These are phyloP conservation scores for Canna indica DNA, from an alignment of 176 grass and related monocot species.

Conservation along the genomic window DNA sequence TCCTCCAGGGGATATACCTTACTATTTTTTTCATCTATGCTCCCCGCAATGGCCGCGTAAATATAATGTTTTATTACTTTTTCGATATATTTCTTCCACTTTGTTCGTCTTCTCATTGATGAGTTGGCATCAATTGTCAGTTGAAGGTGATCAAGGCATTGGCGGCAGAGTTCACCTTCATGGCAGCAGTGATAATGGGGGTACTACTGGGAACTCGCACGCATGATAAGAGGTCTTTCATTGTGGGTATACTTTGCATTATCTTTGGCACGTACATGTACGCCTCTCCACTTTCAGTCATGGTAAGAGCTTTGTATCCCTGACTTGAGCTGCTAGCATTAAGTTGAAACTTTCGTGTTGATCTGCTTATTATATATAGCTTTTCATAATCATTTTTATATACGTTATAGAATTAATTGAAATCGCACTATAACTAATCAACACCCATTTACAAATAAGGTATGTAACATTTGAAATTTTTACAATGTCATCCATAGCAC, in stretches of 20 bases:
- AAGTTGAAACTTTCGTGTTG: no score
- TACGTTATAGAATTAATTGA: no score
- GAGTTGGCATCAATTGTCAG: neutral
- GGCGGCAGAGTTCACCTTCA: slow-evolving; percentile 32
- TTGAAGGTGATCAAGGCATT: slow-evolving; percentile 28
- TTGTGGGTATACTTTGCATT: slow-evolving; percentile 53
- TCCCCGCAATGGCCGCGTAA: slow-evolving; percentile 32
- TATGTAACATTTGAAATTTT: no score
- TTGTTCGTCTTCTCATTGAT: neutral
- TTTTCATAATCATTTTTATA: no score
- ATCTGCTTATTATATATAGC: neutral
- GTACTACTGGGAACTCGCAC: slow-evolving; percentile 38
- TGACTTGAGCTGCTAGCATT: no score
- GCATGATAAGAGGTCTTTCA: slow-evolving; percentile 36
- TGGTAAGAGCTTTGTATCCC: slow-evolving; percentile 31
- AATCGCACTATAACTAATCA: no score
- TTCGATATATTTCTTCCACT: neutral
- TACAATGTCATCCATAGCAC: no score
- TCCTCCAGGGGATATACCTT: slow-evolving; percentile 48
- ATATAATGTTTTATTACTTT: neutral
- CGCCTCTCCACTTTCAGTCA: slow-evolving; percentile 40
- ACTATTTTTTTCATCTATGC: slow-evolving; percentile 46
- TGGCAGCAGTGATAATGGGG: slow-evolving; percentile 25
- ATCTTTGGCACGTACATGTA: slow-evolving; percentile 59
- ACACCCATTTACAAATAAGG: no score